A percentile compares a stretch with the other conserved stretches of the same genome.
These are phyloP conservation scores for Eimeria acervulina DNA, from an alignment of 169 alveolate genomes.

Conservation along the genomic window DNA sequence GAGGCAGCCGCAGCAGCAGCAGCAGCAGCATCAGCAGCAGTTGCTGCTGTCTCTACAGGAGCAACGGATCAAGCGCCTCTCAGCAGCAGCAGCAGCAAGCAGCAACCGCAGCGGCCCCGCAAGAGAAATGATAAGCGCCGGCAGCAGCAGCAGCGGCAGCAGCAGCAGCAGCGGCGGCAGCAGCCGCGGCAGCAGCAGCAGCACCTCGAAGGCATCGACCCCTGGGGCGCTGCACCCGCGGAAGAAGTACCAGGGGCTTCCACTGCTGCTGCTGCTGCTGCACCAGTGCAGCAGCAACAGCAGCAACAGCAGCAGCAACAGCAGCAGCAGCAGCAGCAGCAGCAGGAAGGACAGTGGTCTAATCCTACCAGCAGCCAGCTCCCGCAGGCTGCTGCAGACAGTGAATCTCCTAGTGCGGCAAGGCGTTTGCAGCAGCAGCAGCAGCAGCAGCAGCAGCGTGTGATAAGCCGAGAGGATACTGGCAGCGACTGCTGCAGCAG, in stretches of 20 bases:
- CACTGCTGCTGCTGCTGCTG: background rate
- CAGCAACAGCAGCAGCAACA: conserved; percentile 20
- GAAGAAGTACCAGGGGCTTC: background rate
- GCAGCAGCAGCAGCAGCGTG: conserved; percentile 20
- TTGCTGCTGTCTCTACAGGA: background rate
- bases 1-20: conserved; percentile 26
- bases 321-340: background rate
- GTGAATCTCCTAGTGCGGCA: background rate
- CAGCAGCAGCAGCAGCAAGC: conserved; percentile 39
- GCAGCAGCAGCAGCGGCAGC: conserved; percentile 13
- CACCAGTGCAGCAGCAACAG: background rate
- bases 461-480: conserved; percentile 11
- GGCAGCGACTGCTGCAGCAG: conserved; percentile 28
- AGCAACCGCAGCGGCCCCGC: conserved; percentile 16
- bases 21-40: background rate
- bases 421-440: background rate
- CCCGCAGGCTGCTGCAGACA: conserved; percentile 1
- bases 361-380: conserved; percentile 3
- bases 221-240: background rate
- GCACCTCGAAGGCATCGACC: background rate
- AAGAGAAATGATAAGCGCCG: background rate
- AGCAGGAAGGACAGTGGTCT: background rate
- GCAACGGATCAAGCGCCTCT: no score
- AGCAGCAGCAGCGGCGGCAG: conserved; percentile 12
- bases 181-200: conserved; percentile 30